These are phyloP conservation scores for Paramarasmius palmivorus DNA, from an alignment of 1,284 basidiomycete genomes.

Conservation along the genomic window DNA sequence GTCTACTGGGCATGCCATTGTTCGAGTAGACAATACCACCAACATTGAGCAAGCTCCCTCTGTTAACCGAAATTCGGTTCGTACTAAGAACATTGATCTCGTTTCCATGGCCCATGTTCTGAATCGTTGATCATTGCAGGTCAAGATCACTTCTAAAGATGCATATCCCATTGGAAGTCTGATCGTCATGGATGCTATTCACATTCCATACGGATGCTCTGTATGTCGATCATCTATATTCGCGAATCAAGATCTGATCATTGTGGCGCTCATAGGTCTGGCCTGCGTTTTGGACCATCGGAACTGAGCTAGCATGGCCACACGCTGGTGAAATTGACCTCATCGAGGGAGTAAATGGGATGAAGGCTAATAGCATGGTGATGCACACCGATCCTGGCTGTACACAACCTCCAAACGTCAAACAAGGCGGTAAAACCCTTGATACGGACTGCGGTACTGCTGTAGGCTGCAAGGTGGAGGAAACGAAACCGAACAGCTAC, in stretches of 20 bases:
- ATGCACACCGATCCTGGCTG: conserved; percentile 45
- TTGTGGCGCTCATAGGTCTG: conserved; percentile 50
- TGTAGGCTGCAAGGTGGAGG: conserved; percentile 56
- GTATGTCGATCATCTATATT: conserved; percentile 29
- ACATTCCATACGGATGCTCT: conserved; percentile 60
- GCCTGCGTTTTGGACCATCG: conserved; percentile 31
- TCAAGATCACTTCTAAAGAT: conserved; percentile 50
- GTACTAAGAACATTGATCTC: neutral
- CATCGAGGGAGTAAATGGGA: conserved; percentile 48
- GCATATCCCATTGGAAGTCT: conserved; percentile 54
- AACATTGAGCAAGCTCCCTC: conserved; percentile 34
- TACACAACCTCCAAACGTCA: conserved; percentile 24
- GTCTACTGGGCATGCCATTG: conserved; percentile 43
- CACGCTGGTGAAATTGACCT: conserved; percentile 59
- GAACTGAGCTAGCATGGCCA: conserved; percentile 45
- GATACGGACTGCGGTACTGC: conserved; percentile 40
- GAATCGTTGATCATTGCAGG: conserved; percentile 26
- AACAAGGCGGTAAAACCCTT: conserved; percentile 36
- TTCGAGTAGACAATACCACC: conserved; percentile 48
- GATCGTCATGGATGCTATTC: conserved; percentile 59
- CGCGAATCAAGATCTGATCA: conserved; percentile 44
- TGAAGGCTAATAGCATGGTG: conserved; percentile 43
- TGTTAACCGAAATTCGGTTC: conserved; percentile 49
- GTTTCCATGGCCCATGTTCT: neutral
- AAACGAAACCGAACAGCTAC: conserved; percentile 52